Base-by-base conservation (phyloP, 78 protist genomes). In the Speleostelium caveatum region DNA sequence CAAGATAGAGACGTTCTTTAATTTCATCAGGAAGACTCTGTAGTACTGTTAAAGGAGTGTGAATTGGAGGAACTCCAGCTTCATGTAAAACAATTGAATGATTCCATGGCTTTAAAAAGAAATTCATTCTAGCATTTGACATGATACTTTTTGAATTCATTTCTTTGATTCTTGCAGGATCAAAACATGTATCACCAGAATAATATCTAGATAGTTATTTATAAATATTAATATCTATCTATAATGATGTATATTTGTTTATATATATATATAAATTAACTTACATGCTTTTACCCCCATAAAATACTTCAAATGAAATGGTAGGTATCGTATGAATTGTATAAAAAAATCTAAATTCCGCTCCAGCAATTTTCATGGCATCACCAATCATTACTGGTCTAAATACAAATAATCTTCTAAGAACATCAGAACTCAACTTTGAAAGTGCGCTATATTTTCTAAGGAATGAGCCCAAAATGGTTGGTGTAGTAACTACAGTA, bases 41-140 rank as follows among this genome's bases (percentile, higher is more conserved):
- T 17, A 90, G 63, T 35, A 92, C 83, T 35, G 91, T 30, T 1
- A 80, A 78, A 16, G 96, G 96, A 30, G 96, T 87, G 78, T 90
- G 96, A 78, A 86, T 90, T 24, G 96, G 96, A 22, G 96, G 95
- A 30, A 90, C 94, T 10, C 96, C 96, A 22, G 93, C 94, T 61
- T 89, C 95, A 72, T 90, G 96, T 51, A 94, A 79, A 14, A 94
- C 86, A 30, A 94, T 67, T 45, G 87, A 73, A 79, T 91, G 95
- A 67, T 79, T 76, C 96, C 96, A 94, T 19, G 89, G 89, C 41
- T 45, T 66, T 41, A 80, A 80, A 68, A 80, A 80, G 76, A 80
- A 80, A 58, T 80, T 80, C 89, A 80, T 80, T 68, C 89, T 80
- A 22, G 61, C 26, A 21, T 61, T 55, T 38, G 62, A 62, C 89